These are phyloP conservation scores for Chalciporus chontae DNA, from an alignment of 768 basidiomycete species.

Conservation along the genomic window DNA sequence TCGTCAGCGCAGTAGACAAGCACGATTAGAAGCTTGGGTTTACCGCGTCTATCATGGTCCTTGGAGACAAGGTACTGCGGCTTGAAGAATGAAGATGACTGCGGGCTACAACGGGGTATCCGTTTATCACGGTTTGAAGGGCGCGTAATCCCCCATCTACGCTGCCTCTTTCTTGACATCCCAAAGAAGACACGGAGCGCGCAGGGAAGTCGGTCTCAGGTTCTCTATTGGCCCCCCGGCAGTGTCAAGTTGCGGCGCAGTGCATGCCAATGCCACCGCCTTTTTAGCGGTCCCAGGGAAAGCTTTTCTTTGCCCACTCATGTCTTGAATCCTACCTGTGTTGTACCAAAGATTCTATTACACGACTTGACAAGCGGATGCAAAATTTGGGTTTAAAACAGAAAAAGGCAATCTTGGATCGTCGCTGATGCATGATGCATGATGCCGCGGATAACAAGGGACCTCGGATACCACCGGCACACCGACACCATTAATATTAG, in stretches of 20 bases:
- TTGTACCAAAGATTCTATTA: background rate
- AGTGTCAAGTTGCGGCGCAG: background rate
- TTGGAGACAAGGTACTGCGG: background rate
- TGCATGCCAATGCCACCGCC: background rate
- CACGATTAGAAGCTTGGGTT: background rate
- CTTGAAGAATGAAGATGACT: background rate
- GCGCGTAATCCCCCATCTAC: background rate
- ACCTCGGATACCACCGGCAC: conserved; percentile 21
- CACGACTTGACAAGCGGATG: conserved; percentile 1
- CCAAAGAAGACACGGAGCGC: background rate
- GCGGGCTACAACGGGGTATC: background rate
- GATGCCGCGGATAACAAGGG: conserved; percentile 20
- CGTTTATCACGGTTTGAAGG: background rate
- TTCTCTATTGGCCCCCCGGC: background rate
- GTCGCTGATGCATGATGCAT: conserved; percentile 26
- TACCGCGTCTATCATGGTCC: background rate
- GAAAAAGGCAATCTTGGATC: conserved; percentile 31
- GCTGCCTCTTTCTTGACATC: background rate
- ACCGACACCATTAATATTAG: background rate
- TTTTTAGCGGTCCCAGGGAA: background rate
- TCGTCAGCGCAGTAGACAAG: background rate
- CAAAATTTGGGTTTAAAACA: conserved; percentile 13
- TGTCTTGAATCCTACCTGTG: background rate
- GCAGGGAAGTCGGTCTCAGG: background rate
- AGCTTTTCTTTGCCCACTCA: background rate